These are phyloP conservation scores for Neopestalotiopsis rosae DNA, from an alignment of 2,329 filamentous ascomycete species.

Conservation along the genomic window DNA sequence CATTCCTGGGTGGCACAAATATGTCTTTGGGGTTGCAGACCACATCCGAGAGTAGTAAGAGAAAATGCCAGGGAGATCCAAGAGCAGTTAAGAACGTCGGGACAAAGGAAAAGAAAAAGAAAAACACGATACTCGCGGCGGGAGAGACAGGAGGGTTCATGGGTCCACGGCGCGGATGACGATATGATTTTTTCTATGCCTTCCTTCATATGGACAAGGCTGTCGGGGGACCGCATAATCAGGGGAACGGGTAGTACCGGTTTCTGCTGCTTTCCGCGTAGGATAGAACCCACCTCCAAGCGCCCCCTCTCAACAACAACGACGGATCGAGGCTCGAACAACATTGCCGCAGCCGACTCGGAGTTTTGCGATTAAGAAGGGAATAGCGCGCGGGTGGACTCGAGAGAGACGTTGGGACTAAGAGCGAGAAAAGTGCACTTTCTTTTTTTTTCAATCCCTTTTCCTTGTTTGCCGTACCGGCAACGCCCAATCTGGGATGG, in stretches of 20 bases:
- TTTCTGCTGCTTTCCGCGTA: slow-evolving; percentile 1
- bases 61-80: not conserved
- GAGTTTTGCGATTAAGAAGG: not conserved
- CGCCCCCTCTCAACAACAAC: not conserved
- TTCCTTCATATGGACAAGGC: slow-evolving; percentile 33
- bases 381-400: not conserved
- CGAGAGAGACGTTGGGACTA: not conserved
- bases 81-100: no score
- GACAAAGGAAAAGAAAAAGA: not conserved
- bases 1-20: slow-evolving; percentile 21
- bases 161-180: slow-evolving; percentile 11
- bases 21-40: slow-evolving; percentile 30
- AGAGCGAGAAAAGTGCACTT: not conserved
- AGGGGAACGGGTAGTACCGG: not conserved
- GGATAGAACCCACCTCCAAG: not conserved
- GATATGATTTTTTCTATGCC: slow-evolving; percentile 23
- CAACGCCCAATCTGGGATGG: not conserved
- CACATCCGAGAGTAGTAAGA: slow-evolving; percentile 27
- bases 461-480: not conserved
- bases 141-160: not conserved
- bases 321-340: slow-evolving; percentile 7
- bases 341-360: slow-evolving; percentile 1
- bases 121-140: not conserved
- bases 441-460: not conserved
- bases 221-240: slow-evolving; percentile 34